Base-by-base conservation (phyloP, 2,329 filamentous ascomycete genomes). In the Metarhizium anisopliae region DNA sequence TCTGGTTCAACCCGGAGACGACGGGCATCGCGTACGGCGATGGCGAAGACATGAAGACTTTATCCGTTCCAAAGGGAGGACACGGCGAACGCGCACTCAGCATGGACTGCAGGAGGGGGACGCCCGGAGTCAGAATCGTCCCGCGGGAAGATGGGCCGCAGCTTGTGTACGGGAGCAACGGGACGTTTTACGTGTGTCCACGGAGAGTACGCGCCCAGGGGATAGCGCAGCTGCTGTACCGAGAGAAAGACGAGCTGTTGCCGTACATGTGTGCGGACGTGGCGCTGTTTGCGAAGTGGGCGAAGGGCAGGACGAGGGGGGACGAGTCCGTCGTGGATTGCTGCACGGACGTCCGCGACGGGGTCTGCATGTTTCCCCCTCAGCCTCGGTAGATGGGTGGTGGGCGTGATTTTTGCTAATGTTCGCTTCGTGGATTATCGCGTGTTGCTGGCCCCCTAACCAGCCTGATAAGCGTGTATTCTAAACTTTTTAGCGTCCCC, bases 191-290 rank as follows among this genome's bases (percentile, higher is more conserved):
- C 36, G 45, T 51, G 6, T 55, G 52, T 45, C 52, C 52, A 42
- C 50, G 50, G 35, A 49, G 52, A 25, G 25, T 54, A 2, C 16
- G 49, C 13, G 35, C 45, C 2, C 29, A 32, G 51, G 51, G 42
- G 6, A 47, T 52, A 18, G 55, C 52, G 13, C 47, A 50, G 52
- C 32, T 57, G n/a, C 43, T 54, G 30, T 54, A 51, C 20, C 38
- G 52, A 18, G 11, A 50, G 16, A 20, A 7, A 2, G 35, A 36
- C 7, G 52, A 57, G 45, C 29, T 40, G 18, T 30, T 57, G 50
- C 53, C 53, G 32, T 52, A 47, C 43, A 36, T 29, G 32, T 57
- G 45, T 50, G 52, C 11, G 6, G 55, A 57, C 25, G 55, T 57
- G 49, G 49, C 42, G 4, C 20, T 57, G 49, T 54, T 54, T 42